A percentile compares a stretch with the other conserved stretches of the same genome.
These are phyloP conservation scores for Alternaria panax DNA, from an alignment of 2,329 filamentous ascomycete species.

Conservation along the genomic window DNA sequence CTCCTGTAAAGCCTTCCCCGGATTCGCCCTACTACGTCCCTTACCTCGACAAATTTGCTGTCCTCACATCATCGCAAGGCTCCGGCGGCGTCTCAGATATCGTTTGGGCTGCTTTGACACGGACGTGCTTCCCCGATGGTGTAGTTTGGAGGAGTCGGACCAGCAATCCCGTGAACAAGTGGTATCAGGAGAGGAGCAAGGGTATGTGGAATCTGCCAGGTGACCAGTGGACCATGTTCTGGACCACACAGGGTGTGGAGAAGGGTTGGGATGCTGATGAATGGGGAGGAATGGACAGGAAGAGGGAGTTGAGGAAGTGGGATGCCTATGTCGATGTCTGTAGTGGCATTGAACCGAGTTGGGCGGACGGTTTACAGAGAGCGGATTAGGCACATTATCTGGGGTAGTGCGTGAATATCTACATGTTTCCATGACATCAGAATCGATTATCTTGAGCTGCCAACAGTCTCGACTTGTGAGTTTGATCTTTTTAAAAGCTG, in stretches of 20 bases:
- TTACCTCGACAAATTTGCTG: conserved; percentile 97
- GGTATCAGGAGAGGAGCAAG: conserved; percentile 92
- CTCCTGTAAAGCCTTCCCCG: background rate
- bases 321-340: conserved; percentile 60
- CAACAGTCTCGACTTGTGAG: background rate
- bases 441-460: background rate
- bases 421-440: background rate
- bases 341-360: conserved; percentile 57
- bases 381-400: conserved; percentile 1
- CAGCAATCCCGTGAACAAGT: conserved; percentile 96
- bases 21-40: conserved; percentile 72
- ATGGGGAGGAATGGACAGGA: conserved; percentile 51
- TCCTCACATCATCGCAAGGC: conserved; percentile 86
- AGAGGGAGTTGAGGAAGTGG: conserved; percentile 54
- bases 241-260: conserved; percentile 75
- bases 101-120: conserved; percentile 94
- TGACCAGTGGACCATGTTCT: conserved; percentile 98
- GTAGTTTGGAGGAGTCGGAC: conserved; percentile 92
- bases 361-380: conserved; percentile 52
- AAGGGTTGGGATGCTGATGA: conserved; percentile 64
- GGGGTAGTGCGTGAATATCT: background rate
- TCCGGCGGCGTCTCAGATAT: conserved; percentile 93
- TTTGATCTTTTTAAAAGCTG: background rate
- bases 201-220: conserved; percentile 82
- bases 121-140: conserved; percentile 83